Base-by-base conservation (phyloP, 2,329 filamentous ascomycete species). In the Pestalotiopsis sp. region DNA sequence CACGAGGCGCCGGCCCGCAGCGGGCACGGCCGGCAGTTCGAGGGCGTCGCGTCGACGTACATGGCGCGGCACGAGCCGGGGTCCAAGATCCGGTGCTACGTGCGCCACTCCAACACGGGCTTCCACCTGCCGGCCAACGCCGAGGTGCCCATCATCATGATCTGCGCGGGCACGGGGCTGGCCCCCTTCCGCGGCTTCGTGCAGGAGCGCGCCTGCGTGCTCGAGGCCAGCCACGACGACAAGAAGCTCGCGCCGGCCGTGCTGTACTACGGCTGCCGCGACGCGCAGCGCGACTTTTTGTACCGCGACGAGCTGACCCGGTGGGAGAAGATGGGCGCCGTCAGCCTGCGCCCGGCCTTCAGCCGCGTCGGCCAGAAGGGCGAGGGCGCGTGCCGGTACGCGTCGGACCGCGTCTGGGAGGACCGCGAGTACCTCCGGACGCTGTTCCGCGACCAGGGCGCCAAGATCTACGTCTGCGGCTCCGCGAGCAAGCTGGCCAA, bases 401-500 rank as follows among this genome's bases (percentile, higher is more conserved):
- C 52, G 2, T 25, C 52, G 13, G 63, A 66, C 41, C 63, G 63
- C 25, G 25, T 66, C 20, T 58, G 41, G 63, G 45, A 58, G 25
- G 63, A 66, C 20, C 14, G 63, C 12, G 63, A 66, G n/a, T 45
- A 66, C 13, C n/a, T 57, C 45, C 14, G 41, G 23, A 41, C 20
- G 17, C 27, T 66, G 27, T 66, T 56, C 45, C n/a, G 14, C 3
- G 41, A 31, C 9, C 27, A 62, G 59, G 63, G 63, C 45, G 63
- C 41, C 25, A 56, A 58, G 45, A 31, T 66, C 14, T 66, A 66
- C 13, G 49, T 58, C 25, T 66, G 63, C 27, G 63, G 63, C 20
- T 57, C 45, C 12, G 63, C 63, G 14, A 69, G 64, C 38, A 71
- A 69, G 63, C 27, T 73, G 3, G 72, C 67, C 4, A 69, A 60